phyloP scores from a whole-genome alignment of 2,329 filamentous ascomycete species.

The Claviceps spartinae region DNA sequence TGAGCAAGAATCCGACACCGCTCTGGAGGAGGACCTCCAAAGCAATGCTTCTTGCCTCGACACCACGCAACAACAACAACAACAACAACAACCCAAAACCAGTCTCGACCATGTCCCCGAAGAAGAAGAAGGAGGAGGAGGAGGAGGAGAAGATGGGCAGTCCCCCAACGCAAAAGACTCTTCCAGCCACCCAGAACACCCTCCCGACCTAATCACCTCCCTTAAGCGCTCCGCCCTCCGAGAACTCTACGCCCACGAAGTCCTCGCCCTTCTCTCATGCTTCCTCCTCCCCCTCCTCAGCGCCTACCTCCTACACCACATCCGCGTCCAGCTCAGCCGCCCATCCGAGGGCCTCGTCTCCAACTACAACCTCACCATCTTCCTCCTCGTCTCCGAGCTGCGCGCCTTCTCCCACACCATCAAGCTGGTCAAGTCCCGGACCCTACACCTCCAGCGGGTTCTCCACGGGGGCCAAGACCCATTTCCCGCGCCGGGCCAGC shows the following conservation, averaged over 20 bases:
- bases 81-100: conserved; percentile 25
- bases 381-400: conserved; percentile 75
- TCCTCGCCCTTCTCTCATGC: conserved; percentile 61
- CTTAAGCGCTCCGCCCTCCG: conserved; percentile 30
- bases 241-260: conserved; percentile 63
- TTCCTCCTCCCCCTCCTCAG: conserved; percentile 66
- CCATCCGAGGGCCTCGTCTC: conserved; percentile 80
- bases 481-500: conserved; percentile 18
- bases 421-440: conserved; percentile 65
- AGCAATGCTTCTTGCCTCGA: conserved; percentile 13
- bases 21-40: conserved; percentile 1
- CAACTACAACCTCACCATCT: conserved; percentile 86
- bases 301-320: conserved; percentile 71
- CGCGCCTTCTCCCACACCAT: conserved; percentile 71
- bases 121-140: conserved; percentile 1
- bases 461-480: conserved; percentile 38
- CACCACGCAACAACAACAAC: conserved; percentile 28
- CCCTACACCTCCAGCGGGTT: conserved; percentile 66
- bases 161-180: background rate
- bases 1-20: conserved; percentile 28
- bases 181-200: background rate
- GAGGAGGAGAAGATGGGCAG: background rate
- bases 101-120: conserved; percentile 24
- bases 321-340: conserved; percentile 66
- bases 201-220: conserved; percentile 12